Evolutionary conservation across 78 protist genomes (phyloP), one percentile per base, ranked within the genome.

Genomic region (Cyanophora paradoxa): DNA sequence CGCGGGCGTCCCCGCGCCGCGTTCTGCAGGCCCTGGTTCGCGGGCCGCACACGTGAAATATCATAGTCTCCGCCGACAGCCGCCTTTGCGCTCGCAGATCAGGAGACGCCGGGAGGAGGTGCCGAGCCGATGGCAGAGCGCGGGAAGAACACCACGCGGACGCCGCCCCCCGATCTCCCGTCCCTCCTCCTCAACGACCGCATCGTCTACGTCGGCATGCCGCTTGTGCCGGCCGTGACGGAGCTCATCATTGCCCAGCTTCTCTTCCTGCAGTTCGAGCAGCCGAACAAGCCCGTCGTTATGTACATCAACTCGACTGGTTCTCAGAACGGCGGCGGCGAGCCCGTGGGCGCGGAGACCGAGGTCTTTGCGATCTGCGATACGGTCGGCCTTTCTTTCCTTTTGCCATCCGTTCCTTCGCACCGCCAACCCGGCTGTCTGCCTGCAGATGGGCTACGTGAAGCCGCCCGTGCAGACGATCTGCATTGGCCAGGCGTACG

Each of bases 101-200:
- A n/a, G n/a, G n/a, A n/a, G n/a, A n/a, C n/a, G n/a, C n/a, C n/a
- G n/a, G n/a, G n/a, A n/a, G n/a, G n/a, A n/a, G n/a, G n/a, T n/a
- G n/a, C n/a, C n/a, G n/a, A n/a, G n/a, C n/a, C n/a, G n/a, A n/a
- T n/a, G n/a, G n/a, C n/a, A n/a, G n/a, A n/a, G n/a, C n/a, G n/a
- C n/a, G n/a, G n/a, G n/a, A n/a, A n/a, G n/a, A n/a, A n/a, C n/a
- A n/a, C n/a, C n/a, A n/a, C n/a, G n/a, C n/a, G n/a, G n/a, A n/a
- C n/a, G n/a, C 70, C 70, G 31, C 70, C 70, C 0, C 70, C 70
- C 3, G 70, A 64, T 34, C 26, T 64, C 22, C 70, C 70, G 14
- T 64, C 70, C 33, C 70, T 64, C 3, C 52, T 64, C 37, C 70
- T 64, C 17, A 64, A 64, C 52, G 40, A 64, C 70, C 70, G 70